A percentile compares a stretch with the other conserved stretches of the same genome.
Conservation (phyloP, 2,329 filamentous ascomycete genomes). For the Volutella citrinella region DNA sequence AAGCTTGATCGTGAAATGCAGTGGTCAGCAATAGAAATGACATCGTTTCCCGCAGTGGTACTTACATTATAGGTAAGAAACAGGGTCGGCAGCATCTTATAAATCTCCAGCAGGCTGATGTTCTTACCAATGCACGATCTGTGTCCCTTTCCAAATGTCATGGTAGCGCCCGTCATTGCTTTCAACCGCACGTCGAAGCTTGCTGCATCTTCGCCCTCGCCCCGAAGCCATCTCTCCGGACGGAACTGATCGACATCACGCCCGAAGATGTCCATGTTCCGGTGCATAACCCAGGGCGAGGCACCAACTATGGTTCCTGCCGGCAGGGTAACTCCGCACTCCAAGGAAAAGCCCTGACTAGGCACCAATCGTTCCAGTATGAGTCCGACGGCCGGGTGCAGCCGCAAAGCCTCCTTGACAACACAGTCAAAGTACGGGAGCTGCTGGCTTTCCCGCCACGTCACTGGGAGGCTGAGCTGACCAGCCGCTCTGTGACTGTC, state of each 20-base stretch:
- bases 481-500: no score
- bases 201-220: background rate
- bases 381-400: conserved; percentile 2
- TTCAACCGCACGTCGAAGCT: background rate
- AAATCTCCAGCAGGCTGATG: conserved; percentile 5
- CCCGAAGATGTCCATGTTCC: conserved; percentile 1
- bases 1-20: no score
- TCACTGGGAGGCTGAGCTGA: background rate
- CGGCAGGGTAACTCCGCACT: conserved; percentile 2
- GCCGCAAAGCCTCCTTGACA: conserved; percentile 1
- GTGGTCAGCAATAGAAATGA: background rate
- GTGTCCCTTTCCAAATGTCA: conserved; percentile 5
- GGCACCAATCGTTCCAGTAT: conserved; percentile 3
- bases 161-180: conserved; percentile 1
- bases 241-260: conserved; percentile 1
- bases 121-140: conserved; percentile 5
- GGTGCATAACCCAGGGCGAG: conserved; percentile 4
- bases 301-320: conserved; percentile 4
- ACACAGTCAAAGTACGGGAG: conserved; percentile 1
- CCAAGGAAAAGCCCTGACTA: background rate
- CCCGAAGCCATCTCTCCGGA: conserved; percentile 2
- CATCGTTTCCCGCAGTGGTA: no score
- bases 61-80: conserved; percentile 2
- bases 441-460: background rate
- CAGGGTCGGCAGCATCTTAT: conserved; percentile 6